Evolutionary conservation across 768 basidiomycete species (phyloP), one percentile per base, ranked within the genome.

Genomic region (Russula dissimulans): DNA sequence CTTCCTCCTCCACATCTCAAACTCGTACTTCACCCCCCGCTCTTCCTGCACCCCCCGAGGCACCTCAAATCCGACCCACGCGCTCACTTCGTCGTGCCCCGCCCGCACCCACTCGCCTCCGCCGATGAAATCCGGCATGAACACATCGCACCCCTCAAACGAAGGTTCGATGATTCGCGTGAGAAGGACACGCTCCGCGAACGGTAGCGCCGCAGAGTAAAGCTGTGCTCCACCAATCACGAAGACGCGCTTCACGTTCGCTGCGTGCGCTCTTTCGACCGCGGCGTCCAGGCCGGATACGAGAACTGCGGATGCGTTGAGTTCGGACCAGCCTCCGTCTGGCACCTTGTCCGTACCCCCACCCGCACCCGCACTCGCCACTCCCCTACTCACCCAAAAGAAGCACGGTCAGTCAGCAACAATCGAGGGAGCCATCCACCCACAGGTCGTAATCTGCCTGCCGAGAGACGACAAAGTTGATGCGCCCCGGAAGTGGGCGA

Each of bases 201-300:
- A 63, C 7, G 66, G 65, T 39, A 97, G 79, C 12, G 85, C 77
- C 60, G 87, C 83, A 39, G 76, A 73, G 77, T 97, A 97, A 31
- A 98, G 73, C 36, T 86, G 81, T 7, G 91, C 84, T n/a, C 97
- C 97, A 36, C 97, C 97, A 36, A 97, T 97, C 65, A 97, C 75
- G 75, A 97, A 98, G 3, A 61, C 22, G 45, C 56, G 60, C 32
- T 29, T 48, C 9, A 32, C 75, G 72, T 57, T 84, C 81, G 67
- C 89, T 73, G 45, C 83, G 69, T 18, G 65, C 63, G 32, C 65
- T 36, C 42, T 59, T 63, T 41, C 64, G 46, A 34, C 57, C 53
- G 53, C 42, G 65, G 69, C 50, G 64, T 67, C 58, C 79, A 67
- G 31, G 80, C 80, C 39, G 79, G 76, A 57, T 71, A 67, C 56